phyloP scores from a whole-genome alignment of 768 basidiomycete genomes.

The Pleurotus eryngii region DNA sequence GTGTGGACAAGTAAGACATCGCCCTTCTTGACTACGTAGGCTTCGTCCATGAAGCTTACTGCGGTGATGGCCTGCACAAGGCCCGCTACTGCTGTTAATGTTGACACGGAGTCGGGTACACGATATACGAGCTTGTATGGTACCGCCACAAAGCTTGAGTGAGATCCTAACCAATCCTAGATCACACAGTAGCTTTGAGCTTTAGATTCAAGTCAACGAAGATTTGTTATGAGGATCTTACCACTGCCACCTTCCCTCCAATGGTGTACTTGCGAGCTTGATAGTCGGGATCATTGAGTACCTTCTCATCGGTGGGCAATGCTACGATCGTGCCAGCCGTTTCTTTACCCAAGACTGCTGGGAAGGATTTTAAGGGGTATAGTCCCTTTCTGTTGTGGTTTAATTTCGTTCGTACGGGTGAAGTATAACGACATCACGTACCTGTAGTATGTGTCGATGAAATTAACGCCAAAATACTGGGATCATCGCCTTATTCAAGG shows the following conservation, averaged over 20 bases:
- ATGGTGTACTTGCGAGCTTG: conserved; percentile 61
- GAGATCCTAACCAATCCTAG: conserved; percentile 47
- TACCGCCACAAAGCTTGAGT: conserved; percentile 69
- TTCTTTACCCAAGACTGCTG: conserved; percentile 75
- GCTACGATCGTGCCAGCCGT: conserved; percentile 71
- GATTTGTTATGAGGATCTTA: conserved; percentile 28
- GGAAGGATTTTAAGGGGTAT: conserved; percentile 56
- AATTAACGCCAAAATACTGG: conserved; percentile 80
- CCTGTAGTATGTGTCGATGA: conserved; percentile 83
- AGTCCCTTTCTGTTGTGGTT: conserved; percentile 48
- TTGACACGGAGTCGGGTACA: conserved; percentile 61
- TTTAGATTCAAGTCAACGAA: not conserved
- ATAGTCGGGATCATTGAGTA: conserved; percentile 59
- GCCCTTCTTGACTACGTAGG: conserved; percentile 77
- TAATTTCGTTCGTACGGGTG: not conserved
- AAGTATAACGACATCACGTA: conserved; percentile 21
- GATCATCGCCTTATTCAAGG: not conserved
- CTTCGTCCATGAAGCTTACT: conserved; percentile 74
- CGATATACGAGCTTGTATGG: conserved; percentile 61
- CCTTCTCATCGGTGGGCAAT: conserved; percentile 63
- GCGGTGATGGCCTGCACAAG: conserved; percentile 79
- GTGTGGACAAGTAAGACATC: conserved; percentile 87
- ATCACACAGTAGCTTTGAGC: not conserved
- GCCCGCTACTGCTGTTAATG: conserved; percentile 62
- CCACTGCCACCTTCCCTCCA: conserved; percentile 73